Base-by-base conservation (phyloP, 441 rosid genomes). In the Pelargonium australe region DNA sequence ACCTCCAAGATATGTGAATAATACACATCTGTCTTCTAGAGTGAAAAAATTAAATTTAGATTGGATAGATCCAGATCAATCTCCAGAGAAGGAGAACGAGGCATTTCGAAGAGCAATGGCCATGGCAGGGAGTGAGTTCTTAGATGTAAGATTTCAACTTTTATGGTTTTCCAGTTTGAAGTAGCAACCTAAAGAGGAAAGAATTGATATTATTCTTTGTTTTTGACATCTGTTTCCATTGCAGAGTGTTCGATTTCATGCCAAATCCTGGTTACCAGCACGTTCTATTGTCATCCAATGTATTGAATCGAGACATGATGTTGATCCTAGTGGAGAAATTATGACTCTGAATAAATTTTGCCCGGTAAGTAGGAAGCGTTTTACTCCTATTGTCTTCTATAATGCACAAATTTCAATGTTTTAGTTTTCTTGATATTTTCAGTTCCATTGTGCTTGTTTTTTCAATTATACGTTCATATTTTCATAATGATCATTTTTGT, bases 41-140 rank as follows among this genome's bases (percentile, higher is more conserved):
- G 85, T 90, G n/a, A 97, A 96, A 65, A 87, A 82, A 81, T 80
- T 95, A 34, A 92, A 92, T 75, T 86, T 87, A 72, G 98, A 95
- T 72, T 91, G 99, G 99, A 85, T 72, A 28, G 96, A 95, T 20
- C 96, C 89, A 57, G 93, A 92, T 80, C 99, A 92, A 76, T 89
- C 99, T 69, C 65, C 91, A 12, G 90, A 87, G 76, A 95, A 83
- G 76, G 99, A 95, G 87, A 87, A 92, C 68, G 89, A 85, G 75
- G 95, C 93, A 67, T 95, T 95, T 74, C 85, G 81, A 49, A 77
- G 31, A 76, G 97, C 93, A 73, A 86, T 95, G 98, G 83, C 80
- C 47, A 75, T 92, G 25, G 87, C 92, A 67, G 99, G 97, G 20
- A 78, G 81, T 70, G 97, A 95, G 81, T 95, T 95, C 69, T 78